Percentiles rank a stretch among this genome's conserved stretches.
Conservation (phyloP, 2,329 filamentous ascomycete genomes). For the Trichothecium sympodiale region DNA sequence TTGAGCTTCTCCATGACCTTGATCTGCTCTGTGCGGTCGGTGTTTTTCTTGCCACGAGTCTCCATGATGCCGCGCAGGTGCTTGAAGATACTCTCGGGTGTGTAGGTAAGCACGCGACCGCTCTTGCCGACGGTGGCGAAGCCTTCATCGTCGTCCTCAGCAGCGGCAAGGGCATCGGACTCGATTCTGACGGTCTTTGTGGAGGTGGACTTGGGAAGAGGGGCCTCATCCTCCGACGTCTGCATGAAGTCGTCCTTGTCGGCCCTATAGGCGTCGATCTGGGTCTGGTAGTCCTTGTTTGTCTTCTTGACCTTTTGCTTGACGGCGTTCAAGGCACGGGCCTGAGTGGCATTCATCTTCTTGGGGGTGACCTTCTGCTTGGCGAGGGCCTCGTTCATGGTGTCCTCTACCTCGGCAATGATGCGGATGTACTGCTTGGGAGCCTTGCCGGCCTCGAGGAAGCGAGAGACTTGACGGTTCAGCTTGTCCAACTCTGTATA, state of each 20-base stretch:
- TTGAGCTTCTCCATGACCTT: constrained; percentile 92
- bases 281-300: constrained; percentile 84
- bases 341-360: constrained; percentile 97
- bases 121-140: constrained; percentile 84
- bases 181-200: constrained; percentile 26
- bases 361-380: constrained; percentile 94
- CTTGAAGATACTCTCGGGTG: constrained; percentile 96
- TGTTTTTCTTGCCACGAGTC: constrained; percentile 97
- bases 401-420: constrained; percentile 86
- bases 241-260: constrained; percentile 84
- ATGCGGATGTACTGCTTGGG: constrained; percentile 91
- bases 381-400: constrained; percentile 83
- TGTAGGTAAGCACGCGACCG: constrained; percentile 82
- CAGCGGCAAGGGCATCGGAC: constrained; percentile 21
- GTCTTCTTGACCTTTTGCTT: constrained; percentile 99
- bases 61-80: constrained; percentile 88
- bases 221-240: constrained; percentile 62
- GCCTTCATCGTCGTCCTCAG: constrained; percentile 65
- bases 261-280: constrained; percentile 77
- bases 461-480: constrained; percentile 74
- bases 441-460: constrained; percentile 63
- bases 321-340: constrained; percentile 88
- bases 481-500: constrained; percentile 81
- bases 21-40: constrained; percentile 89
- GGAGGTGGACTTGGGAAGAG: constrained; percentile 36